Evolutionary conservation across 495 filamentous ascomycete genomes (phyloP).

Genomic region (Aeminium ludgeri): DNA sequence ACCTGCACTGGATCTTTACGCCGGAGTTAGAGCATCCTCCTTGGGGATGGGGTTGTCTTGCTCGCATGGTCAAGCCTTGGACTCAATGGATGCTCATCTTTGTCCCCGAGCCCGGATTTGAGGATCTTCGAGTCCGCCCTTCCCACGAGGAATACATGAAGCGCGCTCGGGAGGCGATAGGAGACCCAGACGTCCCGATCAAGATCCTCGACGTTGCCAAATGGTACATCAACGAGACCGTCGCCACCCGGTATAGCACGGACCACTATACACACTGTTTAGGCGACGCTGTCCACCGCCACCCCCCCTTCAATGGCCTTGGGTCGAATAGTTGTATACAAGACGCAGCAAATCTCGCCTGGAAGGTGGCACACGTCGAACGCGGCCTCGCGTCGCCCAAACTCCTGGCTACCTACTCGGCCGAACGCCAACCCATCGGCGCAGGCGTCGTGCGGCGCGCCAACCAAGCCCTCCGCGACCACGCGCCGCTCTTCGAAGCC

Average conservation of each 20-base stretch:
- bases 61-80: conserved; percentile 40
- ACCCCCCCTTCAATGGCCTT: conserved; percentile 35
- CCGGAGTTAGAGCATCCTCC: conserved; percentile 29
- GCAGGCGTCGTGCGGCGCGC: conserved; percentile 31
- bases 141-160: conserved; percentile 28
- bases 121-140: conserved; percentile 21
- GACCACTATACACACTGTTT: conserved; percentile 30
- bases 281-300: conserved; percentile 36
- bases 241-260: conserved; percentile 27
- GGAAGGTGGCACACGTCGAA: conserved; percentile 37
- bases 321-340: conserved; percentile 39
- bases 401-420: conserved; percentile 33
- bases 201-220: conserved; percentile 32
- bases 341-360: conserved; percentile 39
- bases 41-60: conserved; percentile 28
- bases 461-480: conserved; percentile 32
- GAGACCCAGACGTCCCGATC: conserved; percentile 30
- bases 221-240: conserved; percentile 38
- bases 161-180: conserved; percentile 32
- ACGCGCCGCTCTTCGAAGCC: conserved; percentile 29
- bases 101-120: conserved; percentile 26
- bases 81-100: conserved; percentile 40
- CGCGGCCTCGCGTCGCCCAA: conserved; percentile 24
- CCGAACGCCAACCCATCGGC: conserved; percentile 36
- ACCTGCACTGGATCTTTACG: conserved; percentile 40